Evolutionary conservation across 169 alveolate species (phyloP), one percentile per base, ranked within the genome.

Genomic region (Eimeria sp.): DNA sequence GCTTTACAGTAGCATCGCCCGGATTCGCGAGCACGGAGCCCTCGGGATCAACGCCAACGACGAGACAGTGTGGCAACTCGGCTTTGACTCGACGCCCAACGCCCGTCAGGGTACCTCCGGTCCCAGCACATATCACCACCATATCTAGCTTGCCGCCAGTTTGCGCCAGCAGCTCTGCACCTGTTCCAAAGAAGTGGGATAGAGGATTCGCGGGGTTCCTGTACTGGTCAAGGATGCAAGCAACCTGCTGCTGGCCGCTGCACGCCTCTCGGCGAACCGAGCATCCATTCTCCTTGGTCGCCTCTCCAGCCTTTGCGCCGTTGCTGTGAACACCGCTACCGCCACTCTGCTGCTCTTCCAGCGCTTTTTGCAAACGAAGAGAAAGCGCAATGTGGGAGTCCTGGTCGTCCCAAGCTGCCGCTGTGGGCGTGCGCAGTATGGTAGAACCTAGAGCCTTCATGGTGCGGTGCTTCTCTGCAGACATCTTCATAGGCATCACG

Each of bases 41-140:
- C 62, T 95, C 89, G 30, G 99, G 99, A 95, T 99, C 99, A 20
- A 98, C 99, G 18, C 98, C 99, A 23, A 98, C 98, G 74, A 98
- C 95, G 97, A 97, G 95, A 91, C 98, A 95, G 49, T 96, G 85
- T 23, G 98, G 98, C 85, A 94, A 64, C 72, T 89, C 90, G 95
- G 98, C 99, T 96, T 98, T 98, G 85, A 99, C 95, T 95, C 98
- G 98, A 97, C 98, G 98, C 54, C 99, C 99, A 33, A 98, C 96
- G 18, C 99, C 99, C 11, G 99, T 97, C 64, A 98, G 91, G 43
- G 99, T 98, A 33, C 99, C 99, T 49, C 99, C 99, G 27, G 99
- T 99, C 37, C 99, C 99, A 33, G 95, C 93, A 33, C 95, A 56
- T 33, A 98, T 96, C 23, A 98, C 97, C 58, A 98, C 97, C 95